Evolutionary conservation across 2,329 filamentous ascomycete species (phyloP).

Genomic region (Colletotrichum ledebouriae): DNA sequence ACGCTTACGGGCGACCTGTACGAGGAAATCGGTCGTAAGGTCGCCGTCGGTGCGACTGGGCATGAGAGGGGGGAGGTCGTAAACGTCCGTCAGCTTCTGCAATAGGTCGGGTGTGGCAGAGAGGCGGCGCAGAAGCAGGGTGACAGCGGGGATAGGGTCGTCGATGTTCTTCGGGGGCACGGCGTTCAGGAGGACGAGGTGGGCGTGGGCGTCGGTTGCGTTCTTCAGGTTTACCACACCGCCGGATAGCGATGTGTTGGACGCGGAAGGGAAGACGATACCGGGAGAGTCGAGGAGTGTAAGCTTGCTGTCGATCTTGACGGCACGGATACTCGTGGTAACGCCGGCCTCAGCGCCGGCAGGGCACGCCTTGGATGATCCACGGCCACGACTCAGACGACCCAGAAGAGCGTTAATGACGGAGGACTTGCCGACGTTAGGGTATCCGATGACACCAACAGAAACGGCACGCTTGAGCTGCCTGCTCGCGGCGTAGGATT

Average conservation of each 20-base stretch:
- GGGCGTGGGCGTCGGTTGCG: conserved; percentile 80
- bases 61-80: conserved; percentile 86
- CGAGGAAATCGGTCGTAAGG: conserved; percentile 87
- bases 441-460: conserved; percentile 94
- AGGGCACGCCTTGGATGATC: conserved; percentile 78
- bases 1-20: conserved; percentile 94
- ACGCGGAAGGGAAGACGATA: conserved; percentile 88
- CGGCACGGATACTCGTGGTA: conserved; percentile 87
- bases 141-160: conserved; percentile 90
- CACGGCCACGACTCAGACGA: conserved; percentile 76
- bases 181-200: conserved; percentile 89
- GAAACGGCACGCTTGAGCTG: conserved; percentile 91
- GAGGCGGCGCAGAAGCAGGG: conserved; percentile 84
- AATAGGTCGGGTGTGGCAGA: conserved; percentile 80
- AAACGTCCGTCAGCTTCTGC: conserved; percentile 83
- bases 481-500: conserved; percentile 85
- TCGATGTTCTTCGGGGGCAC: conserved; percentile 94
- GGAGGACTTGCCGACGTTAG: conserved; percentile 96
- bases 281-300: conserved; percentile 94
- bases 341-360: conserved; percentile 93
- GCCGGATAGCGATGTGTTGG: conserved; percentile 52
- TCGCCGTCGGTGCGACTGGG: conserved; percentile 76
- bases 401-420: conserved; percentile 94
- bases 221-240: conserved; percentile 68
- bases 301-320: conserved; percentile 95